Base-by-base conservation (phyloP, 257 asterid genomes). In the Agastache rugosa region DNA sequence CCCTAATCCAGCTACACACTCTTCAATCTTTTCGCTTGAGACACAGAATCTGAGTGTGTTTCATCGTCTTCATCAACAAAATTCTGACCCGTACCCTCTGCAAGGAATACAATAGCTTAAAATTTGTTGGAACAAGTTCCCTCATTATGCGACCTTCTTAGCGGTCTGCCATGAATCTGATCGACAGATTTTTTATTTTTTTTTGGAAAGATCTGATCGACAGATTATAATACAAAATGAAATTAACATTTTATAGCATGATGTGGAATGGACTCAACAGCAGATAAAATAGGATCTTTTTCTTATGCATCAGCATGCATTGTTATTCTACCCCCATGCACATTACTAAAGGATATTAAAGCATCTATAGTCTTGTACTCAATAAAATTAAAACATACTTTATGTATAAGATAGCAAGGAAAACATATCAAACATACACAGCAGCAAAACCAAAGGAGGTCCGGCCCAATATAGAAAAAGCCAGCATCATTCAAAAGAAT, bases 61-160 rank as follows among this genome's bases (percentile, higher is more conserved):
- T 73, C 67, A 41, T 48, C 42, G 65, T 66, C 80, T 17, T 81
- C 83, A 25, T 78, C 84, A 71, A 16, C 61, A 65, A 84, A 84
- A 66, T 84, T 84, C 37, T 84, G 88, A 64, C 80, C 88, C 9
- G 72, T 59, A 34, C 85, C 88, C 80, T 84, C 88, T 84, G 85
- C 80, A 58, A 31, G 66, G 65, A 64, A 66, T 66, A 31, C 72
- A 73, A 61, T 60, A 20, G 31, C 39, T 27, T 7, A 34, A 68
- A 34, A 31, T 31, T 35, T 34, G 74, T 53, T 20, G 63, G 77
- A 72, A 75, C 25, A 31, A 5, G 7, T 29, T 31, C 37, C 37
- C 37, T 31, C 37, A 31, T 29, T 2, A 3, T 29, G 34, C 34
- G 5, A 29, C 34, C 34, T 29, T 29, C 34, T 29, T 29, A 29